These are phyloP conservation scores for Sclerotinia trifoliorum DNA, from an alignment of 2,329 filamentous ascomycete species.

Conservation along the genomic window DNA sequence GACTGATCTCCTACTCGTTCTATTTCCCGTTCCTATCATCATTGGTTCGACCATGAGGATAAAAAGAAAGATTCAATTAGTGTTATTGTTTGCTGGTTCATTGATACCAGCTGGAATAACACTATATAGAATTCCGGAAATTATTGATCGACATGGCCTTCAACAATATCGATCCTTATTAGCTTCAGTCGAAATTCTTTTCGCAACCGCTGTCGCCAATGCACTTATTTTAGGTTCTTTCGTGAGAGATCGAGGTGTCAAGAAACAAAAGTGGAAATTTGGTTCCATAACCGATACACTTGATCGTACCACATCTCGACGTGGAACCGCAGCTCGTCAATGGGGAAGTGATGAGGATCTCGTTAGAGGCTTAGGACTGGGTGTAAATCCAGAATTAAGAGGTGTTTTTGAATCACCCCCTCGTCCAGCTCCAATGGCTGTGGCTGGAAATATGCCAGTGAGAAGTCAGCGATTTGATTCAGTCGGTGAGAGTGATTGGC, in stretches of 20 bases:
- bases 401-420: slow-evolving; percentile 34
- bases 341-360: slow-evolving; percentile 93
- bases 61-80: slow-evolving; percentile 76
- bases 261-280: slow-evolving; percentile 80
- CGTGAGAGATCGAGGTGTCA: slow-evolving; percentile 82
- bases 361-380: slow-evolving; percentile 74
- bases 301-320: slow-evolving; percentile 46
- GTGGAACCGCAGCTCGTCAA: slow-evolving; percentile 55
- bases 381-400: slow-evolving; percentile 55
- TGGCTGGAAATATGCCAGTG: slow-evolving; percentile 32
- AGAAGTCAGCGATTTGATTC: slow-evolving; percentile 26
- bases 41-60: slow-evolving; percentile 71
- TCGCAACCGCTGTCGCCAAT: slow-evolving; percentile 84
- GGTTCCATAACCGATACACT: slow-evolving; percentile 61
- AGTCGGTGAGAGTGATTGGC: slow-evolving; percentile 31
- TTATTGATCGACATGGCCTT: slow-evolving; percentile 66
- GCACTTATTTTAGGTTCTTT: slow-evolving; percentile 89
- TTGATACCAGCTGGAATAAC: slow-evolving; percentile 76
- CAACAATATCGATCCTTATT: slow-evolving; percentile 88
- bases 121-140: slow-evolving; percentile 74
- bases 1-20: slow-evolving; percentile 82
- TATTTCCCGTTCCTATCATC: slow-evolving; percentile 88
- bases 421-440: slow-evolving; percentile 39
- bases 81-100: slow-evolving; percentile 81
- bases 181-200: slow-evolving; percentile 86